Base-by-base conservation (phyloP, 1,139 yeast species). In the Pichia sp. region DNA sequence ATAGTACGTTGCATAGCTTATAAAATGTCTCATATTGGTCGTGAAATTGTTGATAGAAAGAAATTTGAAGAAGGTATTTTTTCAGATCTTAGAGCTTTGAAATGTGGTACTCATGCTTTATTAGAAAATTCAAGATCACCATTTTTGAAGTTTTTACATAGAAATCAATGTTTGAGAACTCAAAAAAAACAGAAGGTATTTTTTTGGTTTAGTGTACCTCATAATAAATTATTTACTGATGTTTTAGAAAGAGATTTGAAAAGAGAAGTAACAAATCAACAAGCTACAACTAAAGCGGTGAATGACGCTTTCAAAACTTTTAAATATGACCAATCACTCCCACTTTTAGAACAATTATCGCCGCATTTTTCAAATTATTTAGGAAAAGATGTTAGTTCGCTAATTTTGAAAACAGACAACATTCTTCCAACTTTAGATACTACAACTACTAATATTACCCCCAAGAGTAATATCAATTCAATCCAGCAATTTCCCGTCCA, bases 51-150 rank as follows among this genome's bases (percentile, higher is more conserved):
- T 37, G 96, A 92, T 65, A 74, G 95, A 56, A 90, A 92, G 68
- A 92, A 92, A 69, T 92, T 92, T 64, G 98, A 92, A 70, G 98
- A 92, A 69, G 97, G 97, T 37, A 82, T 92, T 46, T 92, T 92
- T 59, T 86, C 95, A 4, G 97, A 92, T 65, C 70, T 92, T 56
- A 75, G 98, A 59, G 83, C 86, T 56, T 73, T 92, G 53, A 92
- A 89, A 67, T 81, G 94, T 64, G 95, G 94, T 28, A 74, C 82
- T 3, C 95, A 90, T 70, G 96, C 97, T 5, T 77, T 88, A 3
- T 72, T 92, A 51, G 97, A 92, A 65, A 81, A 81, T 46, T 96
- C 98, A 7, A 81, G 88, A 62, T 87, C 96, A 0, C 84, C 81
- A 42, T 89, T 92, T 63, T 73, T 92, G 52, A 88, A 86, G 56